Evolutionary conservation across 441 rosid genomes (phyloP), one percentile per base, ranked within the genome.

Genomic region (Manihot esculenta): DNA sequence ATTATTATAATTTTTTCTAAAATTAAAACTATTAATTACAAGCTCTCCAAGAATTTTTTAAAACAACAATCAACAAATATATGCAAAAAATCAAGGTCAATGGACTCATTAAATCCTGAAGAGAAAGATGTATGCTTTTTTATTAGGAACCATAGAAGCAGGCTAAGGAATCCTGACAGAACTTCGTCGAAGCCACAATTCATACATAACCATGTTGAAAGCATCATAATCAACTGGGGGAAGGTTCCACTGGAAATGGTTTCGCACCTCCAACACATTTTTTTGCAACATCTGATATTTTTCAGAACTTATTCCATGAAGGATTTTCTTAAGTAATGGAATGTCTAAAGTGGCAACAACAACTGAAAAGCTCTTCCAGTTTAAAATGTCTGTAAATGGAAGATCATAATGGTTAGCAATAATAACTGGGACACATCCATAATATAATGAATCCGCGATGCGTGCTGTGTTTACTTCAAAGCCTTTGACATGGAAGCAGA

Each of bases 401-500:
- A 86, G 85, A 41, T 88, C 89, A 21, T 86, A 88, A 64, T 88
- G 84, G 74, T 88, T 86, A 64, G 90, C 93, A 30, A 88, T 77
- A 50, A 86, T 82, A 30, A 85, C 84, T 0, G 89, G 90, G 35
- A 88, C 80, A 47, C 90, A 86, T 1, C 89, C 93, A 17, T 86
- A 84, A 69, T 78, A 80, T 23, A 88, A 44, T 0, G 89, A 78
- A 71, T 88, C 93, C 15, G 85, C 86, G 26, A 86, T 75, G 0
- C 87, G 82, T 20, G 90, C 93, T 14, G 88, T 84, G 78, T 88
- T 88, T 14, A 85, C 88, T 84, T 88, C 93, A 64, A 83, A 84
- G 53, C 93, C 93, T 77, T 88, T 88, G 76, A 85, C 86, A 50
- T 88, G 88, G 74, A 84, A 87, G 75, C 93, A 86, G 71, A 82